Evolutionary conservation across 768 basidiomycete genomes (phyloP).

Genomic region (Tulasnella sp.): DNA sequence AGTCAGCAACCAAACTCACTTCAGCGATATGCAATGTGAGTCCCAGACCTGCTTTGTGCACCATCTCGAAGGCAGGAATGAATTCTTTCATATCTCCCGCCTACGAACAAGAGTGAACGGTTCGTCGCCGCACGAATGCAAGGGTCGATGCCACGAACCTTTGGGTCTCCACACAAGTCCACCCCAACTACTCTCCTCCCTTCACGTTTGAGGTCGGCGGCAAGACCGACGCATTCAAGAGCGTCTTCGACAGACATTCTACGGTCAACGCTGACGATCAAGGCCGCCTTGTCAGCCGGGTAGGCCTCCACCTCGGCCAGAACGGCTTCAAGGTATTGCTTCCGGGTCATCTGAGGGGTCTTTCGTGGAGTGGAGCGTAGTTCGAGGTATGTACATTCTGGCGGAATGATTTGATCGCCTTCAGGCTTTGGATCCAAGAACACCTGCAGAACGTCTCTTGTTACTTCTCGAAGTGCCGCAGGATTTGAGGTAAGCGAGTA

Average conservation of each 20-base stretch:
- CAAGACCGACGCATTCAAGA: conserved; percentile 55
- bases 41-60: conserved; percentile 57
- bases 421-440: conserved; percentile 46
- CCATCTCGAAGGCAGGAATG: conserved; percentile 49
- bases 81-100: conserved; percentile 56
- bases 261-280: conserved; percentile 75
- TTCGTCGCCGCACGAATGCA: not conserved
- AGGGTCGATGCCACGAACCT: conserved; percentile 32
- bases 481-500: conserved; percentile 70
- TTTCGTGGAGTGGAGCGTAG: conserved; percentile 74
- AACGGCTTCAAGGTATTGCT: conserved; percentile 60
- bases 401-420: conserved; percentile 36
- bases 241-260: conserved; percentile 53
- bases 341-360: conserved; percentile 54
- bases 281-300: conserved; percentile 45
- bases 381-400: conserved; percentile 70
- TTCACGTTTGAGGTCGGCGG: conserved; percentile 49
- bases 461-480: conserved; percentile 49
- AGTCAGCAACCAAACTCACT: conserved; percentile 41
- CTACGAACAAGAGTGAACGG: conserved; percentile 30
- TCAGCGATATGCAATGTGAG: conserved; percentile 84
- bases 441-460: conserved; percentile 58
- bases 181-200: conserved; percentile 69
- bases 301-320: conserved; percentile 62
- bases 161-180: conserved; percentile 76